phyloP scores from a whole-genome alignment of 345 rosid species.

The Salix exigua region DNA sequence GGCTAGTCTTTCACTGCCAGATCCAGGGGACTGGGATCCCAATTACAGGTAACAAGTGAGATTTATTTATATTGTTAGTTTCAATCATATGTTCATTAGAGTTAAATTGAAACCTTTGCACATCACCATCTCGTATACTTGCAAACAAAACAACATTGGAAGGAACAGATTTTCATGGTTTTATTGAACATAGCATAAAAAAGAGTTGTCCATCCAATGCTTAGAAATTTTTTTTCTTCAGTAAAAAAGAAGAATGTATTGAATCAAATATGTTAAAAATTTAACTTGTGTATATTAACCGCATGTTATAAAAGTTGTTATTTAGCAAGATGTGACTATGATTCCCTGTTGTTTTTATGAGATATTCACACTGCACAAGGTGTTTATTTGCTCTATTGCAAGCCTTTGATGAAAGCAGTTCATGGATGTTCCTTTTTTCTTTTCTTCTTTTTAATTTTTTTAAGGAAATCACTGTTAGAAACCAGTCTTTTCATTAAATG shows the following conservation, averaged over 20 bases:
- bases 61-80: not conserved
- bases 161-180: not conserved
- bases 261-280: not conserved
- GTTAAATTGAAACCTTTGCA: not conserved
- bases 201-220: not conserved
- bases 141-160: not conserved
- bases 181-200: not conserved
- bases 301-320: not conserved
- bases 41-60: constrained; percentile 65
- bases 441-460: too few relatives aligned
- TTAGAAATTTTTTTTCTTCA: not conserved
- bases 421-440: not conserved
- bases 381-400: too few relatives aligned
- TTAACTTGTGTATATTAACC: not conserved
- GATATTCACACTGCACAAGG: not conserved
- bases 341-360: not conserved
- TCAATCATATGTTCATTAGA: not conserved
- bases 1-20: constrained; percentile 56
- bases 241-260: not conserved
- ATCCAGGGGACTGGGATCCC: constrained; percentile 99
- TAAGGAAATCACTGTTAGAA: not conserved
- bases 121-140: not conserved
- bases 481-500: not conserved
- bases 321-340: not conserved
- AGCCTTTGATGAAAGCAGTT: not conserved